Conservation (phyloP, 306 rosid species). For the Ziziphus jujuba region DNA sequence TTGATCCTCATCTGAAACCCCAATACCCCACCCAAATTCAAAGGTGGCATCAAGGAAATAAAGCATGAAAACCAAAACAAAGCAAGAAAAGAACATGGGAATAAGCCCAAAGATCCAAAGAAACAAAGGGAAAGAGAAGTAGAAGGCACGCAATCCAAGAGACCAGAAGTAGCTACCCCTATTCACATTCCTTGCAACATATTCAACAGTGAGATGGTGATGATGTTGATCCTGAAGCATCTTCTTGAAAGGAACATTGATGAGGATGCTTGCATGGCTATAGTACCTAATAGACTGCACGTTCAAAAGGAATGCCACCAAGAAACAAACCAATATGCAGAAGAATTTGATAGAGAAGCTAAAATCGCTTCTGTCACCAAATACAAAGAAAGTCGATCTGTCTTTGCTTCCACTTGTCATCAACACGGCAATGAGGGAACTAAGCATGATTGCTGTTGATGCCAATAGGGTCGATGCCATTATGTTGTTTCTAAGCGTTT, state of each 20-base stretch:
- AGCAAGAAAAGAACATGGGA: conserved; percentile 59
- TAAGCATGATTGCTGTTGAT: conserved; percentile 80
- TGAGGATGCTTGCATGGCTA: conserved; percentile 82
- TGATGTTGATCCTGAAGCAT: conserved; percentile 31
- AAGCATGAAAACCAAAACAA: conserved; percentile 52
- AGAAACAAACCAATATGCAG: conserved; percentile 70
- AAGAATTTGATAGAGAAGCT: conserved; percentile 60
- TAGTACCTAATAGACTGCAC: conserved; percentile 86
- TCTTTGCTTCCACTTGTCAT: conserved; percentile 40
- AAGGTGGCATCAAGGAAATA: conserved; percentile 65
- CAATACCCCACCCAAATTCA: conserved; percentile 48
- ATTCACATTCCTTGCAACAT: conserved; percentile 67
- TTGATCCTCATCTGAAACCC: conserved; percentile 22
- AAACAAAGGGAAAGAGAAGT: conserved; percentile 81
- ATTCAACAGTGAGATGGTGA: conserved; percentile 49
- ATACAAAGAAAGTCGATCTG: conserved; percentile 14
- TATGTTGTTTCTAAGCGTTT: conserved; percentile 79
- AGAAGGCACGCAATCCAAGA: conserved; percentile 77
- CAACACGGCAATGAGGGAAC: conserved; percentile 73
- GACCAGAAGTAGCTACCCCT: conserved; percentile 88
- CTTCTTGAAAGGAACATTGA: conserved; percentile 74
- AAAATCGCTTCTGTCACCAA: conserved; percentile 49
- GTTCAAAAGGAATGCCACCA: conserved; percentile 62
- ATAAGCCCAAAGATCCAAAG: conserved; percentile 91
- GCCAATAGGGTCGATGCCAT: conserved; percentile 96